These are phyloP conservation scores for Venturia asperata DNA, from an alignment of 2,329 filamentous ascomycete species.

Conservation along the genomic window DNA sequence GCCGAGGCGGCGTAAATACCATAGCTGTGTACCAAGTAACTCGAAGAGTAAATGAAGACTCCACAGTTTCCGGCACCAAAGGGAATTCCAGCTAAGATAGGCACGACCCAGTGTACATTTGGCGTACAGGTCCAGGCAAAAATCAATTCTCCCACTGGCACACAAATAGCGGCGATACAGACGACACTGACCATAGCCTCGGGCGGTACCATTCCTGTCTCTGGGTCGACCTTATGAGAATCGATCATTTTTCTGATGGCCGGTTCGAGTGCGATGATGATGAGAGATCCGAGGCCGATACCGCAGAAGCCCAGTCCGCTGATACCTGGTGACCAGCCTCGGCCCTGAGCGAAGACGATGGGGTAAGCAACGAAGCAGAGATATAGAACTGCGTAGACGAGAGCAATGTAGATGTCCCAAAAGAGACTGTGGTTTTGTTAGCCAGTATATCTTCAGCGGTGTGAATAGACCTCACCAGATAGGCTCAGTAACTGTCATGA, in stretches of 20 bases:
- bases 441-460: background rate
- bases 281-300: slow-evolving; percentile 51
- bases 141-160: slow-evolving; percentile 71
- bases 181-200: slow-evolving; percentile 78
- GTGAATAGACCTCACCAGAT: slow-evolving; percentile 56
- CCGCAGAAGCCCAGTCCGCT: slow-evolving; percentile 74
- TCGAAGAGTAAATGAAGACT: slow-evolving; percentile 75
- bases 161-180: slow-evolving; percentile 66
- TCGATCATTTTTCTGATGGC: slow-evolving; percentile 73
- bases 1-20: slow-evolving; percentile 77
- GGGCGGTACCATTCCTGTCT: slow-evolving; percentile 64
- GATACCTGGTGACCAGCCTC: slow-evolving; percentile 68
- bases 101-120: slow-evolving; percentile 73
- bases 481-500: slow-evolving; percentile 71
- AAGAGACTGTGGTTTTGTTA: slow-evolving; percentile 49
- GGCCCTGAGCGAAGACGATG: slow-evolving; percentile 66
- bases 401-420: slow-evolving; percentile 63
- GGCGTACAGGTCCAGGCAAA: slow-evolving; percentile 87
- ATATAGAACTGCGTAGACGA: slow-evolving; percentile 82
- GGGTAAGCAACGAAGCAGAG: slow-evolving; percentile 89
- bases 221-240: slow-evolving; percentile 63
- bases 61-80: slow-evolving; percentile 72
- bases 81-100: slow-evolving; percentile 69
- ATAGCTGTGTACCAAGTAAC: slow-evolving; percentile 73
- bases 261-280: slow-evolving; percentile 52